Conservation (phyloP, 768 basidiomycete species). For the Cubamyces sp. region DNA sequence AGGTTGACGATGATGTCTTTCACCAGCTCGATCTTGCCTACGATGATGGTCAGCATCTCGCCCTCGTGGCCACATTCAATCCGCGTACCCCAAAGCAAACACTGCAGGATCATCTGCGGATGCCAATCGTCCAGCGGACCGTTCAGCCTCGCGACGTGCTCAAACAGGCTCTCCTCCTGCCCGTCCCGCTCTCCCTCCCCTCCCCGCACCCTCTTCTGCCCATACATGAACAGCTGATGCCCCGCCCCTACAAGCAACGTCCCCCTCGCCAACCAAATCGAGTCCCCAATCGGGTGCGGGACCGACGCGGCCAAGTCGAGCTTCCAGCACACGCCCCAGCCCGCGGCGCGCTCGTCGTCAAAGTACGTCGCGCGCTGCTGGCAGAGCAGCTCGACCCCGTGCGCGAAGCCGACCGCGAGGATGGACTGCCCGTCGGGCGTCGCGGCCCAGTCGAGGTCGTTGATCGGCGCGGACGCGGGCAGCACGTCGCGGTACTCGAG, state of each 20-base stretch:
- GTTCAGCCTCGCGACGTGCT: constrained; percentile 80
- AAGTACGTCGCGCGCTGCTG: constrained; percentile 94
- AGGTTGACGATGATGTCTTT: constrained; percentile 80
- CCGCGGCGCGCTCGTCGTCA: constrained; percentile 67
- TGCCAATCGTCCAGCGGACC: constrained; percentile 91
- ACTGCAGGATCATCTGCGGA: constrained; percentile 91
- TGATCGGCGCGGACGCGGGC: constrained; percentile 54
- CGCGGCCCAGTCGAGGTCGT: constrained; percentile 92
- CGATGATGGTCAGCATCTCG: neutral
- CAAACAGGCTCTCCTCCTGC: constrained; percentile 63
- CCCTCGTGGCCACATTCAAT: neutral
- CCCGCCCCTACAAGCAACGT: constrained; percentile 81
- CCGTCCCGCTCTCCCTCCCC: constrained; percentile 17
- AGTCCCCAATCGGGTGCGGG: constrained; percentile 81
- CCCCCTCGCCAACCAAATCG: constrained; percentile 88
- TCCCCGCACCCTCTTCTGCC: constrained; percentile 42
- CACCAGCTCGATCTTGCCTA: constrained; percentile 85
- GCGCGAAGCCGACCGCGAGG: constrained; percentile 84
- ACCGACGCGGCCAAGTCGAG: constrained; percentile 79
- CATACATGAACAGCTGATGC: constrained; percentile 83
- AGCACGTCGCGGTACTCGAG: constrained; percentile 73
- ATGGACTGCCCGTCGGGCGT: constrained; percentile 90
- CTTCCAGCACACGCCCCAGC: constrained; percentile 73
- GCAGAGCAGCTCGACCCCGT: constrained; percentile 83
- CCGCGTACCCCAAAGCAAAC: constrained; percentile 84